These are phyloP conservation scores for Helotiales sp. DNA, from an alignment of 2,329 filamentous ascomycete species.

Conservation along the genomic window DNA sequence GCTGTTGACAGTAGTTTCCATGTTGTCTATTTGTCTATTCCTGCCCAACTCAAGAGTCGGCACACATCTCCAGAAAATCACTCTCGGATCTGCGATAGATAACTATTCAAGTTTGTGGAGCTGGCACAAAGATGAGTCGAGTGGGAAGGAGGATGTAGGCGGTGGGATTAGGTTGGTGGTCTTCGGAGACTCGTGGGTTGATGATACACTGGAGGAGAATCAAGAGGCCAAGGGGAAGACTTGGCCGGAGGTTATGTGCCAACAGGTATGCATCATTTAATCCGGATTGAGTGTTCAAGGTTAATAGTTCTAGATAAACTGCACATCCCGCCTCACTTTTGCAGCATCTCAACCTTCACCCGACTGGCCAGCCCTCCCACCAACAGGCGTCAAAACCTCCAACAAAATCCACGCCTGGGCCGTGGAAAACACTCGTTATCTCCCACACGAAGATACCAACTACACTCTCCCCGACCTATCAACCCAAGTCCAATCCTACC, in stretches of 20 bases:
- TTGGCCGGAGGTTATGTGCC: slow-evolving; percentile 40
- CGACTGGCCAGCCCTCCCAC: slow-evolving; percentile 28
- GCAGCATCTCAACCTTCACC: slow-evolving; percentile 36
- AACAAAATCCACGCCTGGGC: slow-evolving; percentile 32
- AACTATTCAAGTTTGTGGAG: slow-evolving; percentile 30
- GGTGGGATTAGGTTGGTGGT: slow-evolving; percentile 37
- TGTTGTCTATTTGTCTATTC: slow-evolving; percentile 31
- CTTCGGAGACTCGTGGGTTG: slow-evolving; percentile 43
- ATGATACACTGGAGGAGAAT: slow-evolving; percentile 29
- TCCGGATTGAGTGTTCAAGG: neutral
- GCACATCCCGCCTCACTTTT: slow-evolving; percentile 39
- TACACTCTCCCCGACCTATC: slow-evolving; percentile 37
- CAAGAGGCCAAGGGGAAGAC: slow-evolving; percentile 34
- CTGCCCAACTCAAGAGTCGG: slow-evolving; percentile 28
- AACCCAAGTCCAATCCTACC: slow-evolving; percentile 38
- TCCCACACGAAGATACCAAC: neutral
- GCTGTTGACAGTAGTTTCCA: slow-evolving; percentile 33
- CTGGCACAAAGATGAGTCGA: slow-evolving; percentile 25
- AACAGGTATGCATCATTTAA: slow-evolving; percentile 36
- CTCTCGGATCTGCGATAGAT: slow-evolving; percentile 28
- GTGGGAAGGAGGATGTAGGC: slow-evolving; percentile 13
- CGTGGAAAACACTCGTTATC: slow-evolving; percentile 1
- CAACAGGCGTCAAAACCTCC: slow-evolving; percentile 36
- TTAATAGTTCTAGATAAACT: slow-evolving; percentile 35
- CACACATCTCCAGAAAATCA: slow-evolving; percentile 34